Evolutionary conservation across 805 yeast genomes (phyloP).

Genomic region (Pichia nanzhaoensis): DNA sequence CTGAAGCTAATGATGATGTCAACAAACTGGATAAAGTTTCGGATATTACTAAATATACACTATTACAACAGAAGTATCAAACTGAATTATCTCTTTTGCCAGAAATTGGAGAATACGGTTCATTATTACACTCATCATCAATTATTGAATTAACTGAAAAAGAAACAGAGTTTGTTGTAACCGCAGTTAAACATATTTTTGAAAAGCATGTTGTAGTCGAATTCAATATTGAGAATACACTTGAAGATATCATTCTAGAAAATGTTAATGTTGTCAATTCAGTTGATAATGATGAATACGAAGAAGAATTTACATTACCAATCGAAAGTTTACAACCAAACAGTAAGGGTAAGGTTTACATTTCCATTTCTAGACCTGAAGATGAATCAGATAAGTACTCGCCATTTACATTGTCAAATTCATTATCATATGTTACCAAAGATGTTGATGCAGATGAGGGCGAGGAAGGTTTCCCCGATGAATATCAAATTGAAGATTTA

Average conservation of each 20-base stretch:
- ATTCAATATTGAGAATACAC: slow-evolving; percentile 78
- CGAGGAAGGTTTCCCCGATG: slow-evolving; percentile 87
- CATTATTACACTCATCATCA: slow-evolving; percentile 62
- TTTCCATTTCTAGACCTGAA: slow-evolving; percentile 60
- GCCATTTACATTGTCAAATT: slow-evolving; percentile 48
- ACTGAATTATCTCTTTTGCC: slow-evolving; percentile 65
- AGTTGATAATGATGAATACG: slow-evolving; percentile 50
- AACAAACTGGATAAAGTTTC: slow-evolving; percentile 6
- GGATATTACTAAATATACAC: slow-evolving; percentile 26
- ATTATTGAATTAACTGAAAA: slow-evolving; percentile 72
- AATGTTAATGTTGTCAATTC: slow-evolving; percentile 67
- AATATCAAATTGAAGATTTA: slow-evolving; percentile 82
- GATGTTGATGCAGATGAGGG: slow-evolving; percentile 69
- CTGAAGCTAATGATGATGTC: slow-evolving; percentile 21
- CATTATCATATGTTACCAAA: slow-evolving; percentile 65
- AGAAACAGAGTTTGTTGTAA: slow-evolving; percentile 89
- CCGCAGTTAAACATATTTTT: slow-evolving; percentile 77
- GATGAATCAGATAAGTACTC: slow-evolving; percentile 23
- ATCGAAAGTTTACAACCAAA: slow-evolving; percentile 67
- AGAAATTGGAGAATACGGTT: slow-evolving; percentile 69
- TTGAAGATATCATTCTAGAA: slow-evolving; percentile 68
- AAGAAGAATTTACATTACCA: slow-evolving; percentile 70
- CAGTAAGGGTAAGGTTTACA: slow-evolving; percentile 67
- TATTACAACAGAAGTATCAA: slow-evolving; percentile 58
- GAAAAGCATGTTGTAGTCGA: slow-evolving; percentile 69